Percentiles rank a stretch among this genome's conserved stretches.
phyloP scores from a whole-genome alignment of 148 eudicot species.

The Cornus suecica region DNA sequence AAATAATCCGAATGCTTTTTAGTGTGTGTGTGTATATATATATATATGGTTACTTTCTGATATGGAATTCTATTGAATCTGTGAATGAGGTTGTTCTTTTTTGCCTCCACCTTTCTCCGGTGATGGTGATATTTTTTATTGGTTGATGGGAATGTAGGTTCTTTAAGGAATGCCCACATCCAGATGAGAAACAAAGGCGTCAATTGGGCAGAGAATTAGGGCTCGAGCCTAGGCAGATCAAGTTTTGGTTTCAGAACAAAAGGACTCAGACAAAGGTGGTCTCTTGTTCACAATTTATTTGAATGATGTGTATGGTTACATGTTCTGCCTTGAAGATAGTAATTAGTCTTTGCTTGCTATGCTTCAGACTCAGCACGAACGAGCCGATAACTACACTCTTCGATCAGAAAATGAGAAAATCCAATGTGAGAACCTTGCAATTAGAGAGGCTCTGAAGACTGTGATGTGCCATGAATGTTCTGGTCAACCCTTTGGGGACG shows the following conservation, averaged over 20 bases:
- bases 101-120: slow-evolving; percentile 7
- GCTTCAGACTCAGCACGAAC: slow-evolving; percentile 10
- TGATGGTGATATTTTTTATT: not conserved
- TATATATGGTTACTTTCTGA: not conserved
- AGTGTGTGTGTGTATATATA: too few species aligned
- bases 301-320: not conserved
- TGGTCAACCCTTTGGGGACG: slow-evolving; percentile 5
- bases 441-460: slow-evolving; percentile 7
- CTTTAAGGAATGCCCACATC: slow-evolving; percentile 37
- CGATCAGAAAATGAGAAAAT: slow-evolving; percentile 6
- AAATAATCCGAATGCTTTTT: not conserved
- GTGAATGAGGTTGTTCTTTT: not conserved
- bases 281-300: not conserved
- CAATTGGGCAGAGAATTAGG: slow-evolving; percentile 42
- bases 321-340: not conserved
- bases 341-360: not conserved
- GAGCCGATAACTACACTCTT: slow-evolving; percentile 6
- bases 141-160: slow-evolving; percentile 24
- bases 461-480: slow-evolving; percentile 5
- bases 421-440: slow-evolving; percentile 13
- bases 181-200: slow-evolving; percentile 36
- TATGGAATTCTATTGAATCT: not conserved
- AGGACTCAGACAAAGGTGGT: slow-evolving; percentile 54
- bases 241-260: slow-evolving; percentile 64
- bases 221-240: slow-evolving; percentile 39